Percentiles rank a stretch among this genome's conserved stretches.
Evolutionary conservation across 176 grass and related monocot genomes (phyloP).

Genomic region (Miscanthus lutarioriparius): DNA sequence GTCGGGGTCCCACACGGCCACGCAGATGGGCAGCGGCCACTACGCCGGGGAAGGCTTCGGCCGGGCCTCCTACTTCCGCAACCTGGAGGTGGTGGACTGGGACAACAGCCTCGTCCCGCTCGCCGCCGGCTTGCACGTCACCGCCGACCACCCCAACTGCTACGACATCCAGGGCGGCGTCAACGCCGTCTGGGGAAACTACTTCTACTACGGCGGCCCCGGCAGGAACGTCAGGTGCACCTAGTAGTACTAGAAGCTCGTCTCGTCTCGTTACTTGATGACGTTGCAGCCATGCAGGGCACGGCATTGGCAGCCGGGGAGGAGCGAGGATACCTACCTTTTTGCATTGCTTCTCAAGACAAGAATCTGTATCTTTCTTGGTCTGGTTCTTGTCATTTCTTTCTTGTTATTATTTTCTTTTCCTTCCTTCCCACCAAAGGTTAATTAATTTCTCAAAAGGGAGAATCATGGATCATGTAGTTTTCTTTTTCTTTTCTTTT

Average conservation of each 20-base stretch:
- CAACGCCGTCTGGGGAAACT: constrained; percentile 80
- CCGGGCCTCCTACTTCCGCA: constrained; percentile 75
- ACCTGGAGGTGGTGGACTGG: constrained; percentile 83
- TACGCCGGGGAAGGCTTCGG: constrained; percentile 67
- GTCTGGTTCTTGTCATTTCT: background rate
- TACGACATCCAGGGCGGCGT: constrained; percentile 85
- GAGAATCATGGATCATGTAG: constrained; percentile 8
- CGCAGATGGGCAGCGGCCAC: constrained; percentile 93
- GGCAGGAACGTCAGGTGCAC: constrained; percentile 75
- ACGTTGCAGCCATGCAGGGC: no score
- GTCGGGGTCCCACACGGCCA: constrained; percentile 62
- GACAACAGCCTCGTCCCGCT: constrained; percentile 90
- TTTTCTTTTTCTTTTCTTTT: background rate
- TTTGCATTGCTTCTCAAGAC: background rate
- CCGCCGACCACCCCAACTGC: constrained; percentile 78
- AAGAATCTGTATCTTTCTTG: background rate
- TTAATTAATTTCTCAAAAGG: constrained; percentile 36
- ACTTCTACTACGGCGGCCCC: constrained; percentile 87
- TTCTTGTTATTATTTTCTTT: background rate
- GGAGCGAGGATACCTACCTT: background rate
- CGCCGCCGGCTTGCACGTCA: constrained; percentile 59
- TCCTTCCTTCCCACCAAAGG: background rate
- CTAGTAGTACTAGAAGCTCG: background rate
- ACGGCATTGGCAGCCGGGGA: no score
- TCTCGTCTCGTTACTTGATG: no score